phyloP scores from a whole-genome alignment of 2,329 filamentous ascomycete species.

The Helminthosporium solani region DNA sequence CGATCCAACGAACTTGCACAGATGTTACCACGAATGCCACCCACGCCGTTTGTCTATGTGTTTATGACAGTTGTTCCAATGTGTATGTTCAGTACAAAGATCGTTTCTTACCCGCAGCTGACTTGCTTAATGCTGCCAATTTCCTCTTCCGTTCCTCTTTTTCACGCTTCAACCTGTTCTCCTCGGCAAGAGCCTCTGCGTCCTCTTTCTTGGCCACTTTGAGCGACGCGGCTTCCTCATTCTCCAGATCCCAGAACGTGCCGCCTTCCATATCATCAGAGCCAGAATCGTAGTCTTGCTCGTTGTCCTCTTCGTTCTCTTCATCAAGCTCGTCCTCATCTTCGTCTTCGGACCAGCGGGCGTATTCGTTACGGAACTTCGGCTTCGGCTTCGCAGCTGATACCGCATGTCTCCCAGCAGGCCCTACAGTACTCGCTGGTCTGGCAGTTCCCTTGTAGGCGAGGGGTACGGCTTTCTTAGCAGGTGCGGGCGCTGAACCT shows the following conservation, averaged over 20 bases:
- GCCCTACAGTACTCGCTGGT: slow-evolving; percentile 21
- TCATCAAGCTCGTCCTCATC: slow-evolving; percentile 42
- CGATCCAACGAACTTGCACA: background rate
- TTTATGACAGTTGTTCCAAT: background rate
- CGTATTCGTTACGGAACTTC: slow-evolving; percentile 40
- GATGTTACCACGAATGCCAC: background rate
- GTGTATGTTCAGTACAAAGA: slow-evolving; percentile 16
- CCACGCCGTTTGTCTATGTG: background rate
- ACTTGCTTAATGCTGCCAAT: slow-evolving; percentile 29
- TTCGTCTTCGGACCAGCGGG: slow-evolving; percentile 40
- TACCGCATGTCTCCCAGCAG: slow-evolving; percentile 26
- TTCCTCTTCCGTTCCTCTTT: slow-evolving; percentile 42
- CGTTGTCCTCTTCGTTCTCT: slow-evolving; percentile 61
- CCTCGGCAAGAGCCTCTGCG: slow-evolving; percentile 62
- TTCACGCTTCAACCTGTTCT: slow-evolving; percentile 38
- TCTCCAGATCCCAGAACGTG: slow-evolving; percentile 65
- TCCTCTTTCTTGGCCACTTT: slow-evolving; percentile 67
- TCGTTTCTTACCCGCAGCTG: slow-evolving; percentile 33
- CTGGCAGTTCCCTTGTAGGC: slow-evolving; percentile 43
- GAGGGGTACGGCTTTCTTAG: slow-evolving; percentile 36
- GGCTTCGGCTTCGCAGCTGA: slow-evolving; percentile 33
- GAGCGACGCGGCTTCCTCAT: slow-evolving; percentile 67
- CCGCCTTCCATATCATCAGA: slow-evolving; percentile 81
- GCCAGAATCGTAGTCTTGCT: slow-evolving; percentile 65
- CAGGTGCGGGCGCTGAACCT: background rate